Evolutionary conservation across 164 flowering plant species (phyloP).

Genomic region (Chimonanthus salicifolius): DNA sequence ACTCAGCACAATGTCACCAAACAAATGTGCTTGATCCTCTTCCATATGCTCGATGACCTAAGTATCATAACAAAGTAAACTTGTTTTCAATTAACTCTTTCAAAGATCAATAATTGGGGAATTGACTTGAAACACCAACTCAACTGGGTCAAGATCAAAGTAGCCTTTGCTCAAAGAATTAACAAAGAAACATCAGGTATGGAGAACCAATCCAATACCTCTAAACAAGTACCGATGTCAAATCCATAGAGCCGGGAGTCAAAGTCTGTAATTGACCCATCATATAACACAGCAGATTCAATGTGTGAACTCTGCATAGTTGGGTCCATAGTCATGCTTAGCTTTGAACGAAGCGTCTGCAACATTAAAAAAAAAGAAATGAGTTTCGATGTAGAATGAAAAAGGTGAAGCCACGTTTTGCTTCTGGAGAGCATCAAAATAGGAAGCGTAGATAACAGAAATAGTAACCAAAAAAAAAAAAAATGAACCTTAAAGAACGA

Average conservation of each 20-base stretch:
- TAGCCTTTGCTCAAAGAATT: too few relatives aligned
- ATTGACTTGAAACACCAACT: not conserved
- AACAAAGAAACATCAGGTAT: not conserved
- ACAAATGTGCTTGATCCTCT: constrained; percentile 76
- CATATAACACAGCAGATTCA: constrained; percentile 57
- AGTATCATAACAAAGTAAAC: not conserved
- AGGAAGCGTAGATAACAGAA: not conserved
- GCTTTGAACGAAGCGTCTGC: constrained; percentile 75
- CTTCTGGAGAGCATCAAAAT: not conserved
- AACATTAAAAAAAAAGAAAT: constrained; percentile 13
- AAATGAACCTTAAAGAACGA: not conserved
- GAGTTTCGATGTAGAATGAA: not conserved
- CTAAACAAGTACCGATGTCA: constrained; percentile 93
- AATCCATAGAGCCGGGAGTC: constrained; percentile 68
- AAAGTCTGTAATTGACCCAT: constrained; percentile 73
- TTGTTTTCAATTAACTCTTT: not conserved
- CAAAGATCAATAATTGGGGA: not conserved
- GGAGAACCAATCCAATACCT: constrained; percentile 40
- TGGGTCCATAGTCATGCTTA: constrained; percentile 29
- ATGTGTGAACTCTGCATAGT: constrained; percentile 22
- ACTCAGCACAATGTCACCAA: constrained; percentile 68
- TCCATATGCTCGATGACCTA: constrained; percentile 99
- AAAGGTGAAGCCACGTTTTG: not conserved
- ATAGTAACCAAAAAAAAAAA: too few relatives aligned
- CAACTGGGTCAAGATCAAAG: not conserved